These are phyloP conservation scores for Fraxinus sp. DNA, from an alignment of 305 asterid genomes.

Conservation along the genomic window DNA sequence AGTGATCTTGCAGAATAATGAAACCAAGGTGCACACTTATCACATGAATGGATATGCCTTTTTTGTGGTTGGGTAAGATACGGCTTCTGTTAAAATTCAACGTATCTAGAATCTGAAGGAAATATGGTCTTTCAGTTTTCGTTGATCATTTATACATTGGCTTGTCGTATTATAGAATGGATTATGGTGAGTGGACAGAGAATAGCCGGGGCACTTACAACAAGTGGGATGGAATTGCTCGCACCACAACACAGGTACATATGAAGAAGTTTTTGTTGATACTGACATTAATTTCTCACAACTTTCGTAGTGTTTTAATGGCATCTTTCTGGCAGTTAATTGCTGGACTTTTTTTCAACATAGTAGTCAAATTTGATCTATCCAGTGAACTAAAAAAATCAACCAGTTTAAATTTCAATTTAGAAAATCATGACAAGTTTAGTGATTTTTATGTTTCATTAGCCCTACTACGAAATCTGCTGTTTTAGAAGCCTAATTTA, in stretches of 20 bases:
- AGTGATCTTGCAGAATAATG: conserved; percentile 84
- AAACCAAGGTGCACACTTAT: conserved; percentile 80
- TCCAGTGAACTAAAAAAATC: not conserved
- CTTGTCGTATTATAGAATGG: conserved; percentile 61
- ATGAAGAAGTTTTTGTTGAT: not conserved
- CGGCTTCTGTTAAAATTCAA: conserved; percentile 3
- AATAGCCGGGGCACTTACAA: conserved; percentile 94
- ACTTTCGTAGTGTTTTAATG: not conserved
- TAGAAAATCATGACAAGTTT: not conserved
- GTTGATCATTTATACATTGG: not conserved
- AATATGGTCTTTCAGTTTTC: conserved; percentile 10
- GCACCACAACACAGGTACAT: conserved; percentile 76
- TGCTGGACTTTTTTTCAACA: not conserved
- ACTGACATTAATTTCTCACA: not conserved
- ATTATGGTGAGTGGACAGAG: conserved; percentile 90
- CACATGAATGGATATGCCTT: conserved; percentile 89
- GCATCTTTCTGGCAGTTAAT: not conserved
- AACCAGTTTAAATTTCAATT: not conserved
- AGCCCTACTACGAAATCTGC: not conserved
- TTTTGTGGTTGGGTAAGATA: conserved; percentile 85
- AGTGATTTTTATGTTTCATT: not conserved
- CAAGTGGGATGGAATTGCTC: conserved; percentile 97
- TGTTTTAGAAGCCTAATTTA: not conserved
- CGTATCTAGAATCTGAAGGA: not conserved
- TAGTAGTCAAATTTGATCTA: not conserved